Base-by-base conservation (phyloP, 2,329 filamentous ascomycete genomes). In the Coniochaeta hoffmannii region DNA sequence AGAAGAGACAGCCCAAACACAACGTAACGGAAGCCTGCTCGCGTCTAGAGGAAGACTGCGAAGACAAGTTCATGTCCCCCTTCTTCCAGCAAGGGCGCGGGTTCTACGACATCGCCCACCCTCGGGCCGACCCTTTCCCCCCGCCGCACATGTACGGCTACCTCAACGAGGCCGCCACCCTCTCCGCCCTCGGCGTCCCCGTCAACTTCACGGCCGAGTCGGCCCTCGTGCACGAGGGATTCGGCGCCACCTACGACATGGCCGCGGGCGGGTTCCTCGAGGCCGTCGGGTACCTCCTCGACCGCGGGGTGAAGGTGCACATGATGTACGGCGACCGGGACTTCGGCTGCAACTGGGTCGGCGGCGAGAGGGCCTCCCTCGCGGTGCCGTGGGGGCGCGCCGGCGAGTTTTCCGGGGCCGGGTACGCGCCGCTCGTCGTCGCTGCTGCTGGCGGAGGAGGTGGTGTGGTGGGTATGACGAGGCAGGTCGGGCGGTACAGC, bases 401-500 rank as follows among this genome's bases (percentile, higher is more conserved):
- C 63, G 68, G 7, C 6, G 62, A 68, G 2, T 84, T 84, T 68
- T 67, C 56, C 9, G 64, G 69, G 0, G 81, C 86, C 0, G 85
- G 85, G 0, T 89, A 89, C 64, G 76, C 79, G 0, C 79, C 83
- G 2, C 77, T 89, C 41, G 69, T 78, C 14, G 80, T 84, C 7
- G 82, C 85, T 12, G 50, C 7, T 60, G 12, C 15, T 7, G 17
- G 17, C 7, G 30, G 10, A n/a, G 34, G 34, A n/a, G 73, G 72
- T 10, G 73, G 76, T 2, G 78, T 80, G 65, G 83, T 76, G 22
- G 87, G 87, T 7, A 78, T 80, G 58, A 85, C 87, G 0, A 76
- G 86, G 2, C 85, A 89, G 64, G 84, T 79, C 59, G 86, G 84
- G 1, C 89, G 89, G 60, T 75, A 84, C 56, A 79, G 76, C 2